Evolutionary conservation across 352 stramenopile genomes (phyloP), one percentile per base, ranked within the genome.

Genomic region (Phytophthora multivora): DNA sequence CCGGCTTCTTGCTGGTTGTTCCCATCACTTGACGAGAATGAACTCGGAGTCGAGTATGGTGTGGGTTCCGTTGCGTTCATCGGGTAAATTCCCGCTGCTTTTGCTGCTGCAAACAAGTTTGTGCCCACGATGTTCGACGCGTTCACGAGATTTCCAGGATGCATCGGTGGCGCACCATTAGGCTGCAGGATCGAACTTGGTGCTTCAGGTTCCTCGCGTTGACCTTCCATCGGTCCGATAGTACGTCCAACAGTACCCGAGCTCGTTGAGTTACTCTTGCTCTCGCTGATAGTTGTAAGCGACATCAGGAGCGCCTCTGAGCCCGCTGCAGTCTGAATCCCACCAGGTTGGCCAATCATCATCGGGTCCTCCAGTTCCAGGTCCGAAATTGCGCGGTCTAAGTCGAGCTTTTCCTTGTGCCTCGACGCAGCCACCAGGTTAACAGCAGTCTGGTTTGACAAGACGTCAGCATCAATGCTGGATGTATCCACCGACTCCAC

Each of bases 341-440:
- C 50, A 50, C 68, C 42, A 21, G 69, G 42, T 51, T 85, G 81
- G 12, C 79, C 77, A 15, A 93, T 89, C 81, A 91, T 89, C 83
- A 94, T 92, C 0, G 88, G 88, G 39, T 96, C 86, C 64, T 96
- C 85, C 0, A 96, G 73, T 64, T 93, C 82, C 23, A 96, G 53
- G 53, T 94, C 83, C 2, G 87, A 92, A 25, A 96, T 96, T 19
- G 87, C 87, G 2, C 83, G 76, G 9, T 85, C 82, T 21, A 93
- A 55, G 47, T 95, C 87, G 0, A 95, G 74, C 12, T 83, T 80
- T 59, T 93, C 80, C 21, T 81, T 89, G 58, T 95, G 87, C 0
- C 71, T 81, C 0, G 83, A 93, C 0, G 87, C 87, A 0, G 85
- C 80, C 10, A 90, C 81, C 16, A 93, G 48, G 45, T 91, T 90